Percentiles rank a stretch among this genome's conserved stretches.
phyloP scores from a whole-genome alignment of 441 rosid species.

The Bruguiera hainesii region DNA sequence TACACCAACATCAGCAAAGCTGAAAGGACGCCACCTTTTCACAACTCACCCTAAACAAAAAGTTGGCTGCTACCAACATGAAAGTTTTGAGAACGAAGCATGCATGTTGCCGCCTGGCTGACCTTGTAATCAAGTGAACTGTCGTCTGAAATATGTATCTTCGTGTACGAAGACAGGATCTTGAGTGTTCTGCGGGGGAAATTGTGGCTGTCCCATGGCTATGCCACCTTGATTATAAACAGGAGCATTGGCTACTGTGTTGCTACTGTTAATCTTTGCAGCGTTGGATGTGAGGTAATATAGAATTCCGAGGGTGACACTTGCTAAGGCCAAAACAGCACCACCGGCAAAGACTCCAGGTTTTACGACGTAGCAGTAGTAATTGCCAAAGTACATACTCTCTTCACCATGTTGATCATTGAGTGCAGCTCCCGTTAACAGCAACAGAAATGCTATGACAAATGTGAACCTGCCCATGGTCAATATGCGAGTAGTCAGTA shows the following conservation, averaged over 20 bases:
- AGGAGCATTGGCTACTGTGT: conserved; percentile 27
- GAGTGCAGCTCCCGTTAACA: conserved; percentile 78
- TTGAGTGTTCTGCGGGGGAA: conserved; percentile 46
- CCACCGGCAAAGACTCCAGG: conserved; percentile 85
- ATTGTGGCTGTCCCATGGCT: conserved; percentile 79
- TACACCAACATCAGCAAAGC: no score
- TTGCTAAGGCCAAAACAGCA: conserved; percentile 50
- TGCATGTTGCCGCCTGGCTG: no score
- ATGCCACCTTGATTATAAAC: conserved; percentile 47
- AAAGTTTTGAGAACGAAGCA: no score
- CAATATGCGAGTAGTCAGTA: neutral
- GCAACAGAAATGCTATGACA: conserved; percentile 63
- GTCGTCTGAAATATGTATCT: conserved; percentile 49
- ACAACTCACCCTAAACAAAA: no score
- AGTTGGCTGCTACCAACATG: no score
- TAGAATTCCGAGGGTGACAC: conserved; percentile 58
- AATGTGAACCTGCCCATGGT: conserved; percentile 69
- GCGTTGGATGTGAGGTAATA: conserved; percentile 55
- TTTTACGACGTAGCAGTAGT: conserved; percentile 37
- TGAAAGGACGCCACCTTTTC: no score
- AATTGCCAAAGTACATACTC: conserved; percentile 39
- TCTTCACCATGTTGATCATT: conserved; percentile 59
- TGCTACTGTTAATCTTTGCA: conserved; percentile 31
- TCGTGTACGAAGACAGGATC: conserved; percentile 84
- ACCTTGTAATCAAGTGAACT: conserved; percentile 40